Conservation (phyloP, 176 grass and related monocot genomes). For the Thalia dealbata region DNA sequence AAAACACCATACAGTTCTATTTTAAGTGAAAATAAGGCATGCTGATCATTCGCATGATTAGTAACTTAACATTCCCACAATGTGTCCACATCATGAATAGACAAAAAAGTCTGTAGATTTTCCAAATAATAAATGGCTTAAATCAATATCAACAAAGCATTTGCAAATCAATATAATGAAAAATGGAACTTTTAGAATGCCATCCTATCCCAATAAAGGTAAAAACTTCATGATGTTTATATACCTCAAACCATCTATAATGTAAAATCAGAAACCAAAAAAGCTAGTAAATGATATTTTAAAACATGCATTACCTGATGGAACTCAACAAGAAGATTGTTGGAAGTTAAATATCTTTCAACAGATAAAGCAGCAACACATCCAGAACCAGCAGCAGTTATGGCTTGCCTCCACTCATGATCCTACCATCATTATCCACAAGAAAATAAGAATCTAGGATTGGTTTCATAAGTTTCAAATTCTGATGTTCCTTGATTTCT, state of each 20-base stretch:
- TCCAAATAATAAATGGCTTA: neutral
- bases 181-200: neutral
- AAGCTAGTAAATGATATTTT: slow-evolving; percentile 1
- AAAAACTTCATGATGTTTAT: neutral
- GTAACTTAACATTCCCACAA: neutral
- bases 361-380: slow-evolving; percentile 93
- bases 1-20: neutral
- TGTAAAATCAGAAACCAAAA: neutral
- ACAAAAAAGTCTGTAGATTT: neutral
- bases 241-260: neutral
- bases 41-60: neutral
- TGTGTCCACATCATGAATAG: neutral
- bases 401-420: slow-evolving; percentile 94
- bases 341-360: slow-evolving; percentile 89
- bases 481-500: too few relatives aligned
- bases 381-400: slow-evolving; percentile 97
- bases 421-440: slow-evolving; percentile 39
- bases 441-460: slow-evolving; percentile 18
- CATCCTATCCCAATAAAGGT: neutral
- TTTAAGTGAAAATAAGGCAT: slow-evolving; percentile 1
- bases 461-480: neutral
- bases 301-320: slow-evolving; percentile 74
- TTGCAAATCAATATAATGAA: neutral
- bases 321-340: slow-evolving; percentile 92
- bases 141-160: neutral